Conservation (phyloP, 495 filamentous ascomycete genomes). For the Tuber melanosporum region DNA sequence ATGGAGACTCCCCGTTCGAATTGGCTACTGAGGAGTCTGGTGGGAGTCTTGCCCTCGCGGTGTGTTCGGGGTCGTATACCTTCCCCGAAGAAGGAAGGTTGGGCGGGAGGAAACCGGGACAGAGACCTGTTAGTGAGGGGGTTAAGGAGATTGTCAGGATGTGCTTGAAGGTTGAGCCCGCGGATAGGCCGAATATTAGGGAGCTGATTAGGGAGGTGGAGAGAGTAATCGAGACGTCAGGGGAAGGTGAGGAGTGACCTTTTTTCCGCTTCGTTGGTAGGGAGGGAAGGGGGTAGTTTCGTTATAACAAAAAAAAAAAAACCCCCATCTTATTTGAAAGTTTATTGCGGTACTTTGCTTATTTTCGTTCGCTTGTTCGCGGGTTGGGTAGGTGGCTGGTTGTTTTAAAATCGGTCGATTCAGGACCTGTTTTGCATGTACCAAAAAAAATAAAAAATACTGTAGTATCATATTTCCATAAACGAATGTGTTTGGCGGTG, state of each 20-base stretch:
- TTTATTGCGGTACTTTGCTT: background rate
- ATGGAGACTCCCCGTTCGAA: constrained; percentile 95
- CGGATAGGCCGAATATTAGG: constrained; percentile 82
- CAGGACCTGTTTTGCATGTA: too few species aligned
- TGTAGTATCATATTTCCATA: too few species aligned
- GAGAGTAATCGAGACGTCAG: constrained; percentile 63
- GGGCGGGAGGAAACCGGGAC: constrained; percentile 50
- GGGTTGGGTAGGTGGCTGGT: background rate
- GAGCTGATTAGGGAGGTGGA: constrained; percentile 78
- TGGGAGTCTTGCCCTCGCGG: constrained; percentile 58
- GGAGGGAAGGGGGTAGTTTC: background rate
- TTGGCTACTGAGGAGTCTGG: constrained; percentile 92
- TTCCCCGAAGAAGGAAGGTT: constrained; percentile 42
- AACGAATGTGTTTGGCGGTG: too few species aligned
- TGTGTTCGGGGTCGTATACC: constrained; percentile 33
- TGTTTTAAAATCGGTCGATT: background rate
- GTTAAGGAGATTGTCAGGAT: constrained; percentile 79
- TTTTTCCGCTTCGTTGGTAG: background rate
- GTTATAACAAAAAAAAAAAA: background rate
- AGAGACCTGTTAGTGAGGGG: constrained; percentile 64
- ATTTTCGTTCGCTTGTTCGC: background rate
- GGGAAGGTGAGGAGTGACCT: constrained; percentile 56
- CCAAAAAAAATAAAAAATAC: too few species aligned
- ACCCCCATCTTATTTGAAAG: background rate
- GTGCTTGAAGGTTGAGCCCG: constrained; percentile 88